Conservation (phyloP, 768 basidiomycete genomes). For the Lactifluus volemus region DNA sequence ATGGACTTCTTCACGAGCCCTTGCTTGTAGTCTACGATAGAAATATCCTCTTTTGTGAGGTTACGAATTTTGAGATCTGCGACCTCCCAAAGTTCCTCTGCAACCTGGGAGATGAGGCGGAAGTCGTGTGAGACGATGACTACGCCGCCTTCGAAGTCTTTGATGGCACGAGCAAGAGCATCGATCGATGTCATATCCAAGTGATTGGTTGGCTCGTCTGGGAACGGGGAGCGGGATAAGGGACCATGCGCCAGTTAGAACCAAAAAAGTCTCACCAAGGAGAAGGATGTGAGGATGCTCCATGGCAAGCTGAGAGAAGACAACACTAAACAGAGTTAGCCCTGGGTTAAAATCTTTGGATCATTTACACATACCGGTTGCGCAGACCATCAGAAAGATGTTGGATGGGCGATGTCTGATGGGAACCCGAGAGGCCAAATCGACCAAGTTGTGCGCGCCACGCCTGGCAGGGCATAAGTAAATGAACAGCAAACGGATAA, state of each 20-base stretch:
- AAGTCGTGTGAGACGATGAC: constrained; percentile 99
- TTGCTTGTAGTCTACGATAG: constrained; percentile 91
- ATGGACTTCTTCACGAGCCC: constrained; percentile 71
- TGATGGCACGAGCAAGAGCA: constrained; percentile 90
- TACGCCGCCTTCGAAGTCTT: constrained; percentile 94
- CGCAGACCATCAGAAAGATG: constrained; percentile 94
- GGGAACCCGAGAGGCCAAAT: constrained; percentile 89
- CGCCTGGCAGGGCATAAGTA: constrained; percentile 39
- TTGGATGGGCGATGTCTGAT: constrained; percentile 90
- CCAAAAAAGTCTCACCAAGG: constrained; percentile 42
- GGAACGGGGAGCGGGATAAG: neutral
- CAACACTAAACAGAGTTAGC: constrained; percentile 48
- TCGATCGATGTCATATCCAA: constrained; percentile 98
- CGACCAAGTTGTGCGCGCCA: constrained; percentile 94
- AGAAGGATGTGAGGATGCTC: constrained; percentile 94
- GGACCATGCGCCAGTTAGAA: neutral
- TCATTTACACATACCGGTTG: constrained; percentile 59
- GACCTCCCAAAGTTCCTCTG: constrained; percentile 99
- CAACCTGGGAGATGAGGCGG: constrained; percentile 96
- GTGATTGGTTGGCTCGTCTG: constrained; percentile 94
- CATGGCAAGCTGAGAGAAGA: constrained; percentile 94
- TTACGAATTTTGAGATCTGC: constrained; percentile 90
- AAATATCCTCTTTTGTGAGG: constrained; percentile 83
- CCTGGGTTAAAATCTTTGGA: neutral
- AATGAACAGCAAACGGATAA: neutral